These are phyloP conservation scores for Talaromyces sp. DNA, from an alignment of 2,329 filamentous ascomycete species.

Conservation along the genomic window DNA sequence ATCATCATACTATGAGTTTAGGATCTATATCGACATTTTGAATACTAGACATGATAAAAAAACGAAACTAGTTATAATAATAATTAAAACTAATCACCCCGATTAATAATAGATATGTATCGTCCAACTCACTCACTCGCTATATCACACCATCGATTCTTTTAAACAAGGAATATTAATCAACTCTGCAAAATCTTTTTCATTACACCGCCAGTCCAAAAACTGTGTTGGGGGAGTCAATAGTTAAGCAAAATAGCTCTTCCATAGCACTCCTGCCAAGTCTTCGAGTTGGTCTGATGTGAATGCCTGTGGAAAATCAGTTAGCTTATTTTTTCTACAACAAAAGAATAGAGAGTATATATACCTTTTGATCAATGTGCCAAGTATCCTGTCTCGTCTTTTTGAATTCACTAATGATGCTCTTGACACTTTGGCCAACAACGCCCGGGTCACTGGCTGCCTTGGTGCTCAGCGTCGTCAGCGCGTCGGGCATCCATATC, in stretches of 20 bases:
- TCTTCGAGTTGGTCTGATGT: conserved; percentile 90
- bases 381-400: conserved; percentile 99
- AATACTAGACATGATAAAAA: background rate
- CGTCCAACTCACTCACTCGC: background rate
- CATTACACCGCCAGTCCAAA: background rate
- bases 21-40: background rate
- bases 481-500: conserved; percentile 85
- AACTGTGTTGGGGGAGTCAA: background rate
- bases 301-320: conserved; percentile 62
- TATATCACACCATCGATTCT: background rate
- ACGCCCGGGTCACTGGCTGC: conserved; percentile 86
- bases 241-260: conserved; percentile 90
- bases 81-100: background rate
- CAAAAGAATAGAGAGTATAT: conserved; percentile 20
- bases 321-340: conserved; percentile 4
- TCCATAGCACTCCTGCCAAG: conserved; percentile 94
- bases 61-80: background rate
- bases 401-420: conserved; percentile 93
- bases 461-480: conserved; percentile 77
- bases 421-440: conserved; percentile 93
- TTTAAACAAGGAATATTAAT: background rate
- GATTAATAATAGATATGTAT: background rate
- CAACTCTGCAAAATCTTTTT: background rate
- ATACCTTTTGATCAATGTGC: conserved; percentile 95
- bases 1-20: background rate